A percentile compares a stretch with the other conserved stretches of the same genome.
Evolutionary conservation across 2,329 filamentous ascomycete genomes (phyloP).

Genomic region (Hypoxylon sp.): DNA sequence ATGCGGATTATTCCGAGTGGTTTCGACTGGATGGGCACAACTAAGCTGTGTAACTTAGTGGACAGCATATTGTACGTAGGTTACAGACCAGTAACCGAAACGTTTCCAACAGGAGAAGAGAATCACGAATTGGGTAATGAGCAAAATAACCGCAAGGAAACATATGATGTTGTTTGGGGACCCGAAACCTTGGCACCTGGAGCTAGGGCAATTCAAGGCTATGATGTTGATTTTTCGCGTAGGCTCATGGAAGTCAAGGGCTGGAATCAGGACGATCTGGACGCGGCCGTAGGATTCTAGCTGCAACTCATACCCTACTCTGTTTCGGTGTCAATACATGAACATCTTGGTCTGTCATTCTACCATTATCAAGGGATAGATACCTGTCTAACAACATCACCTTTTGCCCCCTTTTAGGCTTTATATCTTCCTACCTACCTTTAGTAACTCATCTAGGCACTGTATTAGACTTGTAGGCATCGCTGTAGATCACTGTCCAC

Average conservation of each 20-base stretch:
- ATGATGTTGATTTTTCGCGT: not conserved
- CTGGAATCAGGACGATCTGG: slow-evolving; percentile 16
- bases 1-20: not conserved
- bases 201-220: slow-evolving; percentile 11
- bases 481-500: too few relatives aligned
- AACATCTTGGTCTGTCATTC: too few relatives aligned
- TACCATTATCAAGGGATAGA: too few relatives aligned
- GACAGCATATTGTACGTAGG: slow-evolving; percentile 26
- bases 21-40: slow-evolving; percentile 16
- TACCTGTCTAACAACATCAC: too few relatives aligned
- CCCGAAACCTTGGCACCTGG: slow-evolving; percentile 4
- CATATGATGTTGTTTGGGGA: slow-evolving; percentile 10
- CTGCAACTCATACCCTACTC: too few relatives aligned
- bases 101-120: not conserved
- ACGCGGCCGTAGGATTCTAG: not conserved
- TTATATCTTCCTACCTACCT: too few relatives aligned
- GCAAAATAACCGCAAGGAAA: not conserved
- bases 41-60: not conserved
- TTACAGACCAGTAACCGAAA: slow-evolving; percentile 2
- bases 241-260: slow-evolving; percentile 10
- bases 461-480: too few relatives aligned
- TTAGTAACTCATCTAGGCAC: too few relatives aligned
- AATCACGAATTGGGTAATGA: not conserved
- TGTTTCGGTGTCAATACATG: too few relatives aligned
- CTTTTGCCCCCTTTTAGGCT: too few relatives aligned